Evolutionary conservation across 495 filamentous ascomycete genomes (phyloP).

Genomic region (Aspergillus asperescens): DNA sequence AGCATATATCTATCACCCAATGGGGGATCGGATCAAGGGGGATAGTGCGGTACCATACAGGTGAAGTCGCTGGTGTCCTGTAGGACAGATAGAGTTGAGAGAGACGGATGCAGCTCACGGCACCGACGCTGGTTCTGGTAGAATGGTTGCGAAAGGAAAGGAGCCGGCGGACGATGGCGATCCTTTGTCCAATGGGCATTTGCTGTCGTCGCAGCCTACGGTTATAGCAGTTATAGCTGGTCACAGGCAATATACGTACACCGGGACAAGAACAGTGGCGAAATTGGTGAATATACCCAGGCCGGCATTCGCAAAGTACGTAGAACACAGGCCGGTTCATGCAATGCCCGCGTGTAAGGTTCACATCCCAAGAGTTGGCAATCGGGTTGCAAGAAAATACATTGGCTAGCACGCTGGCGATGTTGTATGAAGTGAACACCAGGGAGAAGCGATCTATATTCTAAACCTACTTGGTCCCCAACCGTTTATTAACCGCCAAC

Average conservation of each 20-base stretch:
- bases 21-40: background rate
- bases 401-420: constrained; percentile 34
- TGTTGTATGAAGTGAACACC: too few relatives aligned
- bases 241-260: constrained; percentile 21
- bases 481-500: constrained; percentile 31
- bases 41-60: too few relatives aligned
- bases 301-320: constrained; percentile 35
- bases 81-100: constrained; percentile 21
- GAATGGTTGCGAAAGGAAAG: background rate
- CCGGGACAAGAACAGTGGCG: constrained; percentile 33
- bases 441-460: too few relatives aligned
- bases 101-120: constrained; percentile 34
- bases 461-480: too few relatives aligned
- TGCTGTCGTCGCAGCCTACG: constrained; percentile 32
- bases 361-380: constrained; percentile 28
- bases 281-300: constrained; percentile 36
- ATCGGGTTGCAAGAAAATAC: constrained; percentile 30
- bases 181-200: constrained; percentile 29
- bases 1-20: background rate
- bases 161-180: constrained; percentile 20
- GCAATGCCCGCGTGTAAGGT: constrained; percentile 22
- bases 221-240: constrained; percentile 4
- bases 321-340: constrained; percentile 29
- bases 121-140: constrained; percentile 24
- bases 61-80: constrained; percentile 24